phyloP scores from a whole-genome alignment of 2,329 filamentous ascomycete genomes.

The Neophaeococcomyces aloes region DNA sequence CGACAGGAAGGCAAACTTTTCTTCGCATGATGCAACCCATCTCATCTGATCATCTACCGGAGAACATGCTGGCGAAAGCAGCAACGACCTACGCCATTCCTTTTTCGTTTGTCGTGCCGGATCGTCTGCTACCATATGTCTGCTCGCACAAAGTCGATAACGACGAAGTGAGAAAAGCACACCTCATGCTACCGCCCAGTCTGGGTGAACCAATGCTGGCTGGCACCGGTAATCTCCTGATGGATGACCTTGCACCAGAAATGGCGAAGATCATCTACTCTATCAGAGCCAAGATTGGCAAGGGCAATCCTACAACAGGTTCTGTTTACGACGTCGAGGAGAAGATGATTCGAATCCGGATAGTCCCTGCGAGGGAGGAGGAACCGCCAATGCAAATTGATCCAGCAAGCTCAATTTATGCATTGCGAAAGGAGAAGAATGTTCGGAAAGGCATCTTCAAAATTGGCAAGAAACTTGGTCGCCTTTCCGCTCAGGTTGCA shows the following conservation, averaged over 20 bases:
- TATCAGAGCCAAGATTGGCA: slow-evolving; percentile 40
- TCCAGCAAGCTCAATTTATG: slow-evolving; percentile 38
- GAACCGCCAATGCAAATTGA: slow-evolving; percentile 47
- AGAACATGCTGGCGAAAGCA: slow-evolving; percentile 44
- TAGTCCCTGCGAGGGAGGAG: slow-evolving; percentile 50
- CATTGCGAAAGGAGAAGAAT: slow-evolving; percentile 47
- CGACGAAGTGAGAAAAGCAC: slow-evolving; percentile 43
- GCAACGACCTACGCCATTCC: slow-evolving; percentile 48
- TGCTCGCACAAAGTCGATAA: slow-evolving; percentile 46
- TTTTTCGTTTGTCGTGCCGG: slow-evolving; percentile 54
- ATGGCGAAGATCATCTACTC: slow-evolving; percentile 52
- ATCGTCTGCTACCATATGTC: slow-evolving; percentile 47
- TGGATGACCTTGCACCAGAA: slow-evolving; percentile 53
- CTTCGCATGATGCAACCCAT: slow-evolving; percentile 53
- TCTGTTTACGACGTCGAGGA: slow-evolving; percentile 39
- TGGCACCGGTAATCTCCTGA: slow-evolving; percentile 38
- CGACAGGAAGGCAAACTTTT: slow-evolving; percentile 50
- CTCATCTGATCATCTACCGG: slow-evolving; percentile 42
- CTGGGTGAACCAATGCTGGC: slow-evolving; percentile 49
- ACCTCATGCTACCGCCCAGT: slow-evolving; percentile 51
- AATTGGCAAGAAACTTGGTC: slow-evolving; percentile 46
- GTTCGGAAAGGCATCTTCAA: slow-evolving; percentile 52
- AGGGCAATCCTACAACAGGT: slow-evolving; percentile 29
- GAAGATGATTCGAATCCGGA: slow-evolving; percentile 45
- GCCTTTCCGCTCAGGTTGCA: slow-evolving; percentile 45